Conservation (phyloP, 202 grass and related monocot species). For the Schoenoplectus triqueter region DNA sequence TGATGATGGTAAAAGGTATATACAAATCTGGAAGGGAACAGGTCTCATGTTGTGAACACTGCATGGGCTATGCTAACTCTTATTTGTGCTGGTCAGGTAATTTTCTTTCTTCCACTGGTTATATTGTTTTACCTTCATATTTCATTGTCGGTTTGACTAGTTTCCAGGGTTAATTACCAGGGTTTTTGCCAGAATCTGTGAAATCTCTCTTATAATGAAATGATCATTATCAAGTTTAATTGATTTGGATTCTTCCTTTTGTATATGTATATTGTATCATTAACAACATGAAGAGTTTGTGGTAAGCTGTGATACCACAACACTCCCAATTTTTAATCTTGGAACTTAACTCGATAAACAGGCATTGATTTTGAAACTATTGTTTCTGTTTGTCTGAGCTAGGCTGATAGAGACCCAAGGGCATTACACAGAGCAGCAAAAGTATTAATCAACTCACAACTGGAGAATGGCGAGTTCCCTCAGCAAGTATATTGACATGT, state of each 20-base stretch:
- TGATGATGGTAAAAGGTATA: conserved; percentile 56
- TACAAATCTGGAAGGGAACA: conserved; percentile 70
- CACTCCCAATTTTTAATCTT: not conserved
- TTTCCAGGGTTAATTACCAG: not conserved
- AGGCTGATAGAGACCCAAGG: conserved; percentile 77
- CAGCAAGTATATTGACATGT: conserved; percentile 70
- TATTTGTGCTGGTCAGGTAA: conserved; percentile 80
- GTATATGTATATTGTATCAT: not conserved
- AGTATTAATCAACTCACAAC: conserved; percentile 83
- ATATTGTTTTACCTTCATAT: conserved; percentile 25
- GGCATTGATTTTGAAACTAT: not conserved
- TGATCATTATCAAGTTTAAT: not conserved
- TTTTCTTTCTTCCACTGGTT: not conserved
- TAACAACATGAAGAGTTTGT: not conserved
- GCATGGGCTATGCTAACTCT: conserved; percentile 81
- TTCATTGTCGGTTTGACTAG: not conserved
- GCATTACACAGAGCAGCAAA: conserved; percentile 83
- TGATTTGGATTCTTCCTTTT: not conserved
- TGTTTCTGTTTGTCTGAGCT: conserved; percentile 16
- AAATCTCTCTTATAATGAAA: not conserved
- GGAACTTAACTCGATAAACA: not conserved
- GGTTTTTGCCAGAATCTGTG: not conserved
- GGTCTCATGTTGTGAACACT: conserved; percentile 74
- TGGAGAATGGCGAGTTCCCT: conserved; percentile 85
- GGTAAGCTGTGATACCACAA: not conserved